Percentiles rank a stretch among this genome's conserved stretches.
Evolutionary conservation across 768 basidiomycete species (phyloP).

Genomic region (Pleurotus citrinopileatus): DNA sequence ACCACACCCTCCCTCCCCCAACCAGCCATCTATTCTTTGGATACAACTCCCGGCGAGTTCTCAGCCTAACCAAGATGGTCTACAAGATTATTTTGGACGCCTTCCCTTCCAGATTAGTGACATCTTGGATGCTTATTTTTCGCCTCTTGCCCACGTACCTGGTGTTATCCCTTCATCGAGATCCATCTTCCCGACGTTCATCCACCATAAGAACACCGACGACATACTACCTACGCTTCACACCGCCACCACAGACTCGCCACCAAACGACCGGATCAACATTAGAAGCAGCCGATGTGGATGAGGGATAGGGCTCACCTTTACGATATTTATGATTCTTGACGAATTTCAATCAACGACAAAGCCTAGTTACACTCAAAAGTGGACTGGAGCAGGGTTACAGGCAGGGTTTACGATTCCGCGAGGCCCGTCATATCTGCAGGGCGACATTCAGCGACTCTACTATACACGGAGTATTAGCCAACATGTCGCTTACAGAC

Average conservation of each 20-base stretch:
- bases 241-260: too few species aligned
- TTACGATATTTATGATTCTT: conserved; percentile 17
- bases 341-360: conserved; percentile 10
- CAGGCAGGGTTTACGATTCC: neutral
- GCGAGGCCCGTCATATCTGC: conserved; percentile 7
- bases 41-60: conserved; percentile 9
- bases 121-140: too few species aligned
- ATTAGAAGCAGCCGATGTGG: too few species aligned
- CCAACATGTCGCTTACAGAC: too few species aligned
- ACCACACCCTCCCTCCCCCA: neutral
- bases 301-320: conserved; percentile 17
- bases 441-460: neutral
- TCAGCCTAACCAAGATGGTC: neutral
- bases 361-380: neutral
- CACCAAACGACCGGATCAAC: too few species aligned
- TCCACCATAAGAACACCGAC: neutral
- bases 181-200: neutral
- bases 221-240: neutral
- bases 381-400: neutral
- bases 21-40: neutral
- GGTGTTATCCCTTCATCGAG: neutral
- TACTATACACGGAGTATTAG: neutral
- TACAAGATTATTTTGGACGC: neutral
- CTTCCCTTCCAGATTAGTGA: too few species aligned
- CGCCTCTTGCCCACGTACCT: neutral